A percentile compares a stretch with the other conserved stretches of the same genome.
Conservation (phyloP, 129 eudicot genomes). For the Flaveria sonorensis region DNA sequence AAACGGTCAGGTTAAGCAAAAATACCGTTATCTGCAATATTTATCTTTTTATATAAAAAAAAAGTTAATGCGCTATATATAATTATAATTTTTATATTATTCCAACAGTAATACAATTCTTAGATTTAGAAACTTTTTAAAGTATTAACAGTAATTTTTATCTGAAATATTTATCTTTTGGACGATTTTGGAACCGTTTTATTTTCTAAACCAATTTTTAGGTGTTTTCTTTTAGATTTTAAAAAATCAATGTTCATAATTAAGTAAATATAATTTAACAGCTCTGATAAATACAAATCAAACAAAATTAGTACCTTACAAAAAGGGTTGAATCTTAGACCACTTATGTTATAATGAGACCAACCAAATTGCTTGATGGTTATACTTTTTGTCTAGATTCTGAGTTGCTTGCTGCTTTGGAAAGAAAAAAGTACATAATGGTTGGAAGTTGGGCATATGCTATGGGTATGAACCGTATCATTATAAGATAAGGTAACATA, state of each 20-base stretch:
- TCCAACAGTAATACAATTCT: not conserved
- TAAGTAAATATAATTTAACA: not conserved
- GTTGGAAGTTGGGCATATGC: slow-evolving; percentile 24
- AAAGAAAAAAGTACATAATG: slow-evolving; percentile 16
- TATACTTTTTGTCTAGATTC: slow-evolving; percentile 25
- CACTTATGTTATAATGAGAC: not conserved
- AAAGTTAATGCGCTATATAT: not conserved
- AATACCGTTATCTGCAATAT: not conserved
- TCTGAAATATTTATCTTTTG: too few relatives aligned
- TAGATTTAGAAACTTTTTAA: too few relatives aligned
- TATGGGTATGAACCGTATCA: slow-evolving; percentile 19
- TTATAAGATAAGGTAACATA: slow-evolving; percentile 21
- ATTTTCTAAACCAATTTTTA: too few relatives aligned
- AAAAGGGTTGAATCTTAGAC: slow-evolving; percentile 4
- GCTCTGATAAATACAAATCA: not conserved
- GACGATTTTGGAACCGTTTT: too few relatives aligned
- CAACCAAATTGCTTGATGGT: slow-evolving; percentile 26
- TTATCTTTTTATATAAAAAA: not conserved
- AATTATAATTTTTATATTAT: not conserved
- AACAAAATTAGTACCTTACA: not conserved
- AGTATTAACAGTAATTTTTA: too few relatives aligned
- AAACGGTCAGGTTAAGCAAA: too few relatives aligned
- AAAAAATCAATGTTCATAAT: too few relatives aligned
- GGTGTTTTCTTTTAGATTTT: too few relatives aligned
- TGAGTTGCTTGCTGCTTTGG: slow-evolving; percentile 24